phyloP scores from a whole-genome alignment of 1,284 basidiomycete genomes.

The Moniliella sp. region DNA sequence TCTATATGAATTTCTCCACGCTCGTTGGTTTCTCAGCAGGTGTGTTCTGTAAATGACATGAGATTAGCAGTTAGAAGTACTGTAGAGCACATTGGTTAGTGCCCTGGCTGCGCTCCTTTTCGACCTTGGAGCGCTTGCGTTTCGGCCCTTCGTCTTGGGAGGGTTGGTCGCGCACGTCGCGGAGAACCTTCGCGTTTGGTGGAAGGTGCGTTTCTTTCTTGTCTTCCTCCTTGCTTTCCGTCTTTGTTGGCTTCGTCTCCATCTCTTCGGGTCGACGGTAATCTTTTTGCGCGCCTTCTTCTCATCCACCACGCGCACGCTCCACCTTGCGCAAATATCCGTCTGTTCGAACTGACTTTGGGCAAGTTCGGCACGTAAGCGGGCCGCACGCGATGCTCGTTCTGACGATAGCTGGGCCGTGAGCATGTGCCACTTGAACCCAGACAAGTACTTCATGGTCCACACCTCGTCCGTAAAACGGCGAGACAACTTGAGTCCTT shows the following conservation, averaged over 20 bases:
- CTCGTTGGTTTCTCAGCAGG: too few species aligned
- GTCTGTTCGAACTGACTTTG: constrained; percentile 71
- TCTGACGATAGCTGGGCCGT: constrained; percentile 98
- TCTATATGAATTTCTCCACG: too few species aligned
- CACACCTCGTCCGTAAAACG: constrained; percentile 83
- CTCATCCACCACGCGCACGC: constrained; percentile 63
- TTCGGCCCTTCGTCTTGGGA: too few species aligned
- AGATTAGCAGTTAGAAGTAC: too few species aligned
- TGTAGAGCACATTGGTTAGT: too few species aligned
- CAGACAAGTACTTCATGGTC: constrained; percentile 96
- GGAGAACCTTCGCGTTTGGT: constrained; percentile 17
- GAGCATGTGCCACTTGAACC: constrained; percentile 97
- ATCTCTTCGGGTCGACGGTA: not conserved
- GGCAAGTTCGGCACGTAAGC: constrained; percentile 71
- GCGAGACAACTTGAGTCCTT: constrained; percentile 5
- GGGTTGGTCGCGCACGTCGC: constrained; percentile 24
- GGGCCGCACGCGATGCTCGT: constrained; percentile 63
- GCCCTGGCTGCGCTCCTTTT: too few species aligned
- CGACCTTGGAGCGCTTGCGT: too few species aligned
- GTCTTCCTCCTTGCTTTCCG: not conserved
- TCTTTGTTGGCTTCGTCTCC: not conserved
- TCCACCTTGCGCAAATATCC: constrained; percentile 89
- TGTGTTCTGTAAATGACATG: too few species aligned
- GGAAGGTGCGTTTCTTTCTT: constrained; percentile 9
- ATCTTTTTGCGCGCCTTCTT: constrained; percentile 48